These are phyloP conservation scores for Malus hybrid DNA, from an alignment of 331 rosid species.

Conservation along the genomic window DNA sequence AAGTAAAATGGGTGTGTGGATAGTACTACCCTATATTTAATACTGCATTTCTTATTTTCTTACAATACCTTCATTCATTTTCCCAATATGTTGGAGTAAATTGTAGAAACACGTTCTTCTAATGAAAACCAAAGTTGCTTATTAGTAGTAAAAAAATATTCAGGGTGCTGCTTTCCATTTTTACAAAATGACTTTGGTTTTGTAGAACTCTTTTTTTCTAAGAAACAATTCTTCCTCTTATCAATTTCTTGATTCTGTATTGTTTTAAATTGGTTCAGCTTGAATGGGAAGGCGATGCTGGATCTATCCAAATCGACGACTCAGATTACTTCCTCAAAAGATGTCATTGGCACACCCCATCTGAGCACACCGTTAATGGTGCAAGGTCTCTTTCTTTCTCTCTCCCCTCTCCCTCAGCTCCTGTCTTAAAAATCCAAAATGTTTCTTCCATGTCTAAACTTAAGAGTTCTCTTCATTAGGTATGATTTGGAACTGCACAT, in stretches of 20 bases:
- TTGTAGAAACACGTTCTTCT: too few species aligned
- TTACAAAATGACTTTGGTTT: not conserved
- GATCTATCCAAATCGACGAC: constrained; percentile 14
- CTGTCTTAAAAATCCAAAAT: not conserved
- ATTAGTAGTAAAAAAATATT: not conserved
- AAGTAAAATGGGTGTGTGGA: too few species aligned
- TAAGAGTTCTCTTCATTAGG: not conserved
- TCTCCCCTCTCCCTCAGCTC: not conserved
- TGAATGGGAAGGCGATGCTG: constrained; percentile 25
- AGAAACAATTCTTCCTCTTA: not conserved
- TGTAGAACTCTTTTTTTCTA: not conserved
- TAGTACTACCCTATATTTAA: not conserved
- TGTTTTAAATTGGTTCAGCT: not conserved
- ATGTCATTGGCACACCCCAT: constrained; percentile 37
- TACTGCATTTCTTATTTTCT: not conserved
- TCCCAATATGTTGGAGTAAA: too few species aligned
- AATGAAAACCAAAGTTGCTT: too few species aligned
- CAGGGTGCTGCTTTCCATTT: not conserved
- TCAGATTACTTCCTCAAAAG: constrained; percentile 18
- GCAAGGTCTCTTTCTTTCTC: constrained; percentile 4
- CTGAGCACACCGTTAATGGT: constrained; percentile 29
- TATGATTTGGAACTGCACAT: constrained; percentile 30
- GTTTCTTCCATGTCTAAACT: not conserved
- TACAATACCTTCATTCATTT: not conserved
- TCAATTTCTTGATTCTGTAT: not conserved